Percentiles rank a stretch among this genome's conserved stretches.
Evolutionary conservation across 192 early-diverging fungal genomes (phyloP).

Genomic region (Gonapodya sp.): DNA sequence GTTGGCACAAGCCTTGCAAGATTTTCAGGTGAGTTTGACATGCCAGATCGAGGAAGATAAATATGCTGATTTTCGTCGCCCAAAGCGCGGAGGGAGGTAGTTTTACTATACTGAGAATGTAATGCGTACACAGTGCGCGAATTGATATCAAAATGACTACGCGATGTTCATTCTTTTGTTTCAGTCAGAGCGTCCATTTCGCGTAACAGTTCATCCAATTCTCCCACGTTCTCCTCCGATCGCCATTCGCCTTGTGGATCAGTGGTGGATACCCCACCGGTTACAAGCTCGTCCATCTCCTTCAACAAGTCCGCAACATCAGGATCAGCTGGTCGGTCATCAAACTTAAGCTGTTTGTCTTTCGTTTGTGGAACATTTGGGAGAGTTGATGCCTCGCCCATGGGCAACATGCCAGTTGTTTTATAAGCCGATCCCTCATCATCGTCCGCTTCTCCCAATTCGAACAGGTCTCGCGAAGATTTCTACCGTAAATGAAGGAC

Average conservation of each 20-base stretch:
- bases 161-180: neutral
- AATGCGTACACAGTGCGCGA: neutral
- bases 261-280: neutral
- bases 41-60: no score
- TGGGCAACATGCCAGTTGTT: no score
- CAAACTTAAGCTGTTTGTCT: neutral
- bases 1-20: slow-evolving; percentile 30
- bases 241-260: neutral
- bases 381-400: no score
- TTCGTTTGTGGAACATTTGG: no score
- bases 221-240: neutral
- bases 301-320: neutral
- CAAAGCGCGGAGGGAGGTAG: no score
- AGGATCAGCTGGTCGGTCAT: neutral
- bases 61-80: no score
- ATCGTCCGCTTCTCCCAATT: neutral
- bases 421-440: no score
- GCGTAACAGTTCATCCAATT: neutral
- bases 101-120: neutral
- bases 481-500: neutral
- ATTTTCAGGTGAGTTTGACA: slow-evolving; percentile 42
- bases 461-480: neutral
- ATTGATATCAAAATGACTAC: neutral
- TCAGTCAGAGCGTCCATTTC: neutral
- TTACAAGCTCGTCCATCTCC: neutral